Evolutionary conservation across 2,329 filamentous ascomycete species (phyloP).

Genomic region (Colletotrichum camelliae): DNA sequence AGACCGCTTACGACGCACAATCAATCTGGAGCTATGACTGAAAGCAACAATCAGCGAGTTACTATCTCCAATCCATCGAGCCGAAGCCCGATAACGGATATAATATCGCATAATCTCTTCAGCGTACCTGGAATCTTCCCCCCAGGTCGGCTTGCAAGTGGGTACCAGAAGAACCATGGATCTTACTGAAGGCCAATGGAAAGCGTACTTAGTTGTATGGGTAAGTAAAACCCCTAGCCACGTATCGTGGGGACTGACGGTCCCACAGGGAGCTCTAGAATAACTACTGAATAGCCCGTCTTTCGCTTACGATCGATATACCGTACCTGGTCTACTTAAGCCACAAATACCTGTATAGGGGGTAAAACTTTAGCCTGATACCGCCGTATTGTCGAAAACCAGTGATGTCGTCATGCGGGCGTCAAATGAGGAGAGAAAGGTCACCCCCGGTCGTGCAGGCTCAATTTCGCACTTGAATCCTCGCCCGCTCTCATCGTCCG

Average conservation of each 20-base stretch:
- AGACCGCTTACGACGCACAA: neutral
- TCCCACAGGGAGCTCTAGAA: no score
- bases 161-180: neutral
- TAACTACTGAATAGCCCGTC: no score
- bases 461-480: neutral
- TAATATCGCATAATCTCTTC: neutral
- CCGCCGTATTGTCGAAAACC: neutral
- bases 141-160: neutral
- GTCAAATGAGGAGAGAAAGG: neutral
- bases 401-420: neutral
- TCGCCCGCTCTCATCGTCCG: neutral
- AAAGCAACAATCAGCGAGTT: neutral
- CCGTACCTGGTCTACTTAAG: no score
- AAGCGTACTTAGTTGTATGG: no score
- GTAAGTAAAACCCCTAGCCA: no score
- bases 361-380: no score
- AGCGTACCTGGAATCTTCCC: neutral
- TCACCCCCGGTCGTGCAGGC: neutral
- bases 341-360: no score
- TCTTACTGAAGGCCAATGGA: neutral
- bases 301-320: no score
- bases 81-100: neutral
- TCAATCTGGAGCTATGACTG: neutral
- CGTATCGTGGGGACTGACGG: no score
- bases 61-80: neutral